Evolutionary conservation across 495 filamentous ascomycete species (phyloP), one percentile per base, ranked within the genome.

Genomic region (Lasiosphaeria miniovina): DNA sequence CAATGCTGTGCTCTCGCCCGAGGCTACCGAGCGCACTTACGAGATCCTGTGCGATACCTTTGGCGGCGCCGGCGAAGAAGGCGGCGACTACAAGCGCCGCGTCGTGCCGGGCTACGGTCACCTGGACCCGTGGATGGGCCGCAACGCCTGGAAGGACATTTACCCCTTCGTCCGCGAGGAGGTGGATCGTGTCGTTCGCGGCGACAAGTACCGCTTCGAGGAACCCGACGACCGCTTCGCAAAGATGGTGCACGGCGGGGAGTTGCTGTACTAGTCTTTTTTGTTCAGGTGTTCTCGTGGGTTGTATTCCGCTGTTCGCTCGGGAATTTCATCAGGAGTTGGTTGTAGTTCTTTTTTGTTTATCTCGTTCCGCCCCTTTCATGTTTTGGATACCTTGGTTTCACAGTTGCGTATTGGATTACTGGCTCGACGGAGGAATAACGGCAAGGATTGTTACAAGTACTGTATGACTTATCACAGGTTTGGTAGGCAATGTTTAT

Each of bases 101-200:
- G 76, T 86, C 6, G 78, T 86, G 7, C 77, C 82, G 7, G 81
- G 82, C n/a, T 86, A 87, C 58, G 87, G 87, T 32, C 86, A 89
- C 65, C 66, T 89, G 54, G 86, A 89, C 71, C 78, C 77, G 52
- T 88, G 86, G 82, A 85, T 88, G 78, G 86, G 86, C 1, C 76
- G 80, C 43, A 74, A 80, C 49, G 84, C 84, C 9, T 84, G 76
- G 71, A 82, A 75, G 66, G 86, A 88, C 67, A 80, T 89, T 10
- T 89, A 80, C 64, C 85, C 84, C 34, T 77, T 81, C 56, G 79
- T 88, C 4, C 61, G 77, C 57, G 77, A 79, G 59, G 82, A 86
- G 68, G 72, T 84, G 4, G 78, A 82, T 52, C 68, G 80, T 36
- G 79, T 84, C 10, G 69, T 71, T 7, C 65, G 79, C 7, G 76